Evolutionary conservation across 2,329 filamentous ascomycete genomes (phyloP), one percentile per base, ranked within the genome.

Genomic region (Xylaria sp.): DNA sequence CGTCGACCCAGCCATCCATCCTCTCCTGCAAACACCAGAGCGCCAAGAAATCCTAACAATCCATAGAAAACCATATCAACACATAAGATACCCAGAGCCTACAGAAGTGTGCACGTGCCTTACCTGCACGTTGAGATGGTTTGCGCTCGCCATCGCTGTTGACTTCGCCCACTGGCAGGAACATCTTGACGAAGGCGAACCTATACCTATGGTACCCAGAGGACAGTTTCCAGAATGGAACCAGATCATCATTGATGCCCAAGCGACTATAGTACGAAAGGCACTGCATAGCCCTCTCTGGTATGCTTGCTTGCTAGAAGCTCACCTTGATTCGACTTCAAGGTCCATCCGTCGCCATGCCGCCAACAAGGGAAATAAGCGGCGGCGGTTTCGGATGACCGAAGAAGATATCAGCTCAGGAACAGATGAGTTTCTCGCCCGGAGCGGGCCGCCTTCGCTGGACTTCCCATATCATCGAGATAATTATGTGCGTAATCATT

Each of bases 111-210:
- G 87, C 77, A 87, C 85, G 1, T 90, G 87, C 72, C 76, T 87
- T 30, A 86, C 84, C 0, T 89, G 87, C 72, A 77, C 86, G 50
- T 73, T 87, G 43, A 81, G 84, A 2, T 90, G 87, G 87, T 86
- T 86, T 70, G 83, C 85, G 15, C 81, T 89, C 6, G 82, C 82
- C 66, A 72, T 88, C 0, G 77, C 83, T 13, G 81, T 89, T 12
- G 87, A 90, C 72, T 85, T 89, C 71, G 82, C 85, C 0, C 80
- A 86, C 72, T 89, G 86, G 84, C 87, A 89, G 72, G 52, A 72
- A 1, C 73, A 85, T 50, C 80, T 89, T 8, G 83, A 89, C 65
- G 70, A 73, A 0, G 82, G 85, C 0, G 80, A 83, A 18, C 86
- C 86, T 0, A 83, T 89, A 1, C 84, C 85, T 0, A 82, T 83